Evolutionary conservation across 306 rosid genomes (phyloP).

Genomic region (Quercus ilex): DNA sequence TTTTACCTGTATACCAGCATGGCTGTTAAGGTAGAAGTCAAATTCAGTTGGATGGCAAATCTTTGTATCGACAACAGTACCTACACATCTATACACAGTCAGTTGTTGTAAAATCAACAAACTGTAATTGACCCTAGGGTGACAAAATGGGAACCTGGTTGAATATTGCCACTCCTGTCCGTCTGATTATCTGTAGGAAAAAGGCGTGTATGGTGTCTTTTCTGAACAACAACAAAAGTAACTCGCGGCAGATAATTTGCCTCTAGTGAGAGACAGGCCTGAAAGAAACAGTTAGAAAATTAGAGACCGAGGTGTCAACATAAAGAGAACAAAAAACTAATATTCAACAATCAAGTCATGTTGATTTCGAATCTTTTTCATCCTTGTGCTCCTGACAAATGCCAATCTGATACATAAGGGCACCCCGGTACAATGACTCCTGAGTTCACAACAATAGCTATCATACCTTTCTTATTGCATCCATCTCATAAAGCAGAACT

Average conservation of each 20-base stretch:
- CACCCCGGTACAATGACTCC: background rate
- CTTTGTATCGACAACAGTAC: conserved; percentile 68
- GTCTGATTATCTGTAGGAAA: conserved; percentile 39
- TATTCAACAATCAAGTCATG: background rate
- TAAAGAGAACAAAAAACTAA: background rate
- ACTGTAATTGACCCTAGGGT: background rate
- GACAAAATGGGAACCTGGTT: conserved; percentile 50
- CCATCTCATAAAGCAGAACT: conserved; percentile 75
- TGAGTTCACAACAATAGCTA: background rate
- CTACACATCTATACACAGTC: conserved; percentile 20
- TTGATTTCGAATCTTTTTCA: no score
- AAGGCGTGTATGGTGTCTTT: conserved; percentile 74
- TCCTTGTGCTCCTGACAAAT: background rate
- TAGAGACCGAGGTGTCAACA: background rate
- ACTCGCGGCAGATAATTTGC: conserved; percentile 41
- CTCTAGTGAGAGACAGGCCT: conserved; percentile 70
- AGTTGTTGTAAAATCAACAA: background rate
- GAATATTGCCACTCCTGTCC: conserved; percentile 67
- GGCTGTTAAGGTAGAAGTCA: conserved; percentile 81
- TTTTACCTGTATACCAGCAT: conserved; percentile 73
- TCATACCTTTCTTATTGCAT: conserved; percentile 73
- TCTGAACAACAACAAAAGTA: conserved; percentile 82
- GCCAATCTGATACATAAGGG: background rate
- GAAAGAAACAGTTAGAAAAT: background rate
- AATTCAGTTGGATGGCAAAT: conserved; percentile 72